These are phyloP conservation scores for Phytopythium oedochilum DNA, from an alignment of 352 stramenopile species.

Conservation along the genomic window DNA sequence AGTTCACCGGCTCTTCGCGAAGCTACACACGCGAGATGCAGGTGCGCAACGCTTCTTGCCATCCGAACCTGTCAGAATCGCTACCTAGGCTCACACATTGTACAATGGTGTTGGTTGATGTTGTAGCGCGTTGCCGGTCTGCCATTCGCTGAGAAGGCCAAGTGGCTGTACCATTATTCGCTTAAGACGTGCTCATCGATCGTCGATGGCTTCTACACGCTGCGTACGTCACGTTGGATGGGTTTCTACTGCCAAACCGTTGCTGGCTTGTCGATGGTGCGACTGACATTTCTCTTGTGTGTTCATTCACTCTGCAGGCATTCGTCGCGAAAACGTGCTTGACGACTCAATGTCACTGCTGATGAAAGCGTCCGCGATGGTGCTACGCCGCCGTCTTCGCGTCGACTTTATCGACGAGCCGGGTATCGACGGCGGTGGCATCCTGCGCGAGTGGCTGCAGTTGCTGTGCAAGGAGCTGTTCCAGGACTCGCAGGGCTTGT, in stretches of 20 bases:
- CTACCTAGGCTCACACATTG: background rate
- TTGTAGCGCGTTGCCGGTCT: constrained; percentile 30
- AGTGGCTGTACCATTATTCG: constrained; percentile 66
- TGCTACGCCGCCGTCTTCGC: constrained; percentile 62
- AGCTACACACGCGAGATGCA: background rate
- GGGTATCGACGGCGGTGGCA: constrained; percentile 70
- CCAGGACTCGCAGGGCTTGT: constrained; percentile 38
- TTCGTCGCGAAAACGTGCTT: constrained; percentile 62
- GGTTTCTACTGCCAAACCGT: background rate
- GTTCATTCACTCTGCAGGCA: constrained; percentile 29
- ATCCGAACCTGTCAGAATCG: background rate
- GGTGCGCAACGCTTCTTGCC: background rate
- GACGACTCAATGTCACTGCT: constrained; percentile 67
- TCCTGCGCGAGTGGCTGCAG: constrained; percentile 77
- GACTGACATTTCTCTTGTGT: background rate
- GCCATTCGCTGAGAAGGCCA: constrained; percentile 53
- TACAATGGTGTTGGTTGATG: background rate
- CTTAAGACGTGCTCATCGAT: constrained; percentile 52
- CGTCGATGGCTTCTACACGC: constrained; percentile 52
- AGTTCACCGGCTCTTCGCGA: background rate
- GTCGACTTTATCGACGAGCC: constrained; percentile 84
- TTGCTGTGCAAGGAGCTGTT: constrained; percentile 71
- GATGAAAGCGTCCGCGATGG: constrained; percentile 34
- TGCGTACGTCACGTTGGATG: constrained; percentile 32
- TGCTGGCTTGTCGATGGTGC: background rate